Conservation (phyloP, 169 alveolate genomes). For the Blepharisma undulans region DNA sequence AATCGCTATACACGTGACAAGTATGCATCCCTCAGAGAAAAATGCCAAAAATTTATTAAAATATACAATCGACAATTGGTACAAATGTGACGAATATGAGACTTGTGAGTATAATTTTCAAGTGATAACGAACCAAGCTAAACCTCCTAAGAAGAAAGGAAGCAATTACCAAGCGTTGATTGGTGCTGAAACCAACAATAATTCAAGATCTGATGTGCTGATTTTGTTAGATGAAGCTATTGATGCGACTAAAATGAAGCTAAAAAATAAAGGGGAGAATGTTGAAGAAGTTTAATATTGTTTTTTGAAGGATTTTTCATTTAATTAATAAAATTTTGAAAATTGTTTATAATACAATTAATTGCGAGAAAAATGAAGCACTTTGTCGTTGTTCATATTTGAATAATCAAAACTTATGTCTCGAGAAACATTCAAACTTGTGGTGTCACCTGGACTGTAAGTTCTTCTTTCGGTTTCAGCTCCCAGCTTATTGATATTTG, state of each 20-base stretch:
- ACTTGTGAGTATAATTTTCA: not conserved
- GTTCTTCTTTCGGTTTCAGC: not conserved
- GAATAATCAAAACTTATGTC: not conserved
- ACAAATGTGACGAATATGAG: not conserved
- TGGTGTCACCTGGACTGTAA: not conserved
- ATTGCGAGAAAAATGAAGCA: not conserved
- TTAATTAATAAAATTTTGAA: too few species aligned
- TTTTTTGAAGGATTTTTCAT: too few species aligned
- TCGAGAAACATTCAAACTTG: not conserved
- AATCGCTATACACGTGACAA: not conserved
- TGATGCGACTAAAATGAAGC: not conserved
- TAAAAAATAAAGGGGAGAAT: not conserved
- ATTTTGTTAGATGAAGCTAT: not conserved
- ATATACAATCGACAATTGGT: not conserved
- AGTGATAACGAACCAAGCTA: not conserved
- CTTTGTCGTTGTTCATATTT: not conserved
- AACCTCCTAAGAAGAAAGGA: not conserved
- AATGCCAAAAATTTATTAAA: not conserved
- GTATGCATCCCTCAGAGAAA: not conserved
- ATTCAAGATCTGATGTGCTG: not conserved
- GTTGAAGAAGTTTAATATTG: not conserved
- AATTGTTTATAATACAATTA: not conserved
- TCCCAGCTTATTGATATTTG: not conserved
- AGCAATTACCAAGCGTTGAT: not conserved
- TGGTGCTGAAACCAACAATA: not conserved